phyloP scores from a whole-genome alignment of 768 basidiomycete genomes.

The Mycena rebaudengoi region DNA sequence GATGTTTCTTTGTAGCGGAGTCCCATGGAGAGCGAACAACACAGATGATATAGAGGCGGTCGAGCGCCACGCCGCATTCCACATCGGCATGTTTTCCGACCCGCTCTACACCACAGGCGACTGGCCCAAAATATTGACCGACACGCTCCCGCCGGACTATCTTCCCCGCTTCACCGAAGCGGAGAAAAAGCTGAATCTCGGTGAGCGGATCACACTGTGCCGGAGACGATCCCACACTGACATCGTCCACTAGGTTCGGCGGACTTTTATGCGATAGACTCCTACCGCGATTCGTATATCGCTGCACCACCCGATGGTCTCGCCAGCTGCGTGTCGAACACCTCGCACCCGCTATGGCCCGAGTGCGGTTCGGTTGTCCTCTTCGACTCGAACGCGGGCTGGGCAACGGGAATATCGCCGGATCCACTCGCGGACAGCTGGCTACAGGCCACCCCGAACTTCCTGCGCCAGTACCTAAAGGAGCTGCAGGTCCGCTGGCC shows the following conservation, averaged over 20 bases:
- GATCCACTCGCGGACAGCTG: slow-evolving; percentile 51
- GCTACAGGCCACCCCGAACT: slow-evolving; percentile 55
- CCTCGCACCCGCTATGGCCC: slow-evolving; percentile 60
- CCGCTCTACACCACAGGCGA: slow-evolving; percentile 61
- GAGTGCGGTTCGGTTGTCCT: slow-evolving; percentile 50
- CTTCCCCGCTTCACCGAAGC: slow-evolving; percentile 57
- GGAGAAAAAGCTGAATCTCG: slow-evolving; percentile 54
- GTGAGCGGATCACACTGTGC: slow-evolving; percentile 26
- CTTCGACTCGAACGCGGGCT: slow-evolving; percentile 54
- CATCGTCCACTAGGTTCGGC: slow-evolving; percentile 45
- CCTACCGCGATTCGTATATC: slow-evolving; percentile 51
- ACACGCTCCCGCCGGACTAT: slow-evolving; percentile 53
- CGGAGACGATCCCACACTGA: not conserved
- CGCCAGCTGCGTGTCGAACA: slow-evolving; percentile 51
- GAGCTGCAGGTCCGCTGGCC: slow-evolving; percentile 52
- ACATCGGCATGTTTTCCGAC: slow-evolving; percentile 58
- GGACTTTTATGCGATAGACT: slow-evolving; percentile 63
- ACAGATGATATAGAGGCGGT: slow-evolving; percentile 54
- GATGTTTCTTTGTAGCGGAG: slow-evolving; percentile 39
- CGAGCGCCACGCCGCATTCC: slow-evolving; percentile 60
- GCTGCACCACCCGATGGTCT: slow-evolving; percentile 54
- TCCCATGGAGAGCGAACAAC: slow-evolving; percentile 55
- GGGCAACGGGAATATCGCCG: slow-evolving; percentile 55
- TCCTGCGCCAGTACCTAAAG: slow-evolving; percentile 43
- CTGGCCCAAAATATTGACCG: slow-evolving; percentile 60